phyloP scores from a whole-genome alignment of 305 asterid species.

The Rubia tinctorum region DNA sequence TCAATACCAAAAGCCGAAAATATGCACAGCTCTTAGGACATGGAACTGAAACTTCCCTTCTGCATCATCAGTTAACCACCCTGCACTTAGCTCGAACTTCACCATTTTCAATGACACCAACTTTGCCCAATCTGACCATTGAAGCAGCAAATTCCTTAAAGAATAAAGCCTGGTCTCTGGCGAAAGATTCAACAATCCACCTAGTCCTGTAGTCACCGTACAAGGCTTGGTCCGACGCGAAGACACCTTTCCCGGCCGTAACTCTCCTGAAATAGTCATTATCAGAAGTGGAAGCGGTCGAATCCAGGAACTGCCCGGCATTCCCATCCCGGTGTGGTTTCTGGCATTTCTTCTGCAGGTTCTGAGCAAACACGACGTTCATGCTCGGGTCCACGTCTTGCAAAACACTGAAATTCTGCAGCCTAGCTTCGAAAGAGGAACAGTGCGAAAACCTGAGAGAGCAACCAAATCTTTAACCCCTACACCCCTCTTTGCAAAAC shows the following conservation, averaged over 20 bases:
- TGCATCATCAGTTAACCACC: conserved; percentile 34
- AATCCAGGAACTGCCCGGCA: conserved; percentile 68
- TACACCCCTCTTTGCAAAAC: conserved; percentile 60
- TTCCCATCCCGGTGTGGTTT: conserved; percentile 38
- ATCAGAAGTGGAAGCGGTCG: conserved; percentile 55
- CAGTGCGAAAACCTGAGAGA: conserved; percentile 80
- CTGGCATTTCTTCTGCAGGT: conserved; percentile 49
- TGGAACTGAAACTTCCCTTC: not conserved
- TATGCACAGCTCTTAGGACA: not conserved
- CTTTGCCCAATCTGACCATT: conserved; percentile 65
- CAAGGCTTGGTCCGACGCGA: conserved; percentile 62
- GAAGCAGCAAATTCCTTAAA: conserved; percentile 54
- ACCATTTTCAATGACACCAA: conserved; percentile 50
- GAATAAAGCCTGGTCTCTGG: conserved; percentile 47
- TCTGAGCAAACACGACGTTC: conserved; percentile 37
- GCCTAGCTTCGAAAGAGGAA: conserved; percentile 65
- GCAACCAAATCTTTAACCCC: conserved; percentile 54
- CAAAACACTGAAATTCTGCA: conserved; percentile 52
- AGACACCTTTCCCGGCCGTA: conserved; percentile 51
- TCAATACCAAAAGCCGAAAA: not conserved
- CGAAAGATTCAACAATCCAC: conserved; percentile 62
- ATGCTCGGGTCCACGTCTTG: conserved; percentile 62
- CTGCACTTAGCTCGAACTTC: conserved; percentile 63
- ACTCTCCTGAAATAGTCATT: conserved; percentile 56
- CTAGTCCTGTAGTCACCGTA: conserved; percentile 46